Evolutionary conservation across 225 moss, liverwort and hornwort species (phyloP), one percentile per base, ranked within the genome.

Genomic region (Ulota crispa): DNA sequence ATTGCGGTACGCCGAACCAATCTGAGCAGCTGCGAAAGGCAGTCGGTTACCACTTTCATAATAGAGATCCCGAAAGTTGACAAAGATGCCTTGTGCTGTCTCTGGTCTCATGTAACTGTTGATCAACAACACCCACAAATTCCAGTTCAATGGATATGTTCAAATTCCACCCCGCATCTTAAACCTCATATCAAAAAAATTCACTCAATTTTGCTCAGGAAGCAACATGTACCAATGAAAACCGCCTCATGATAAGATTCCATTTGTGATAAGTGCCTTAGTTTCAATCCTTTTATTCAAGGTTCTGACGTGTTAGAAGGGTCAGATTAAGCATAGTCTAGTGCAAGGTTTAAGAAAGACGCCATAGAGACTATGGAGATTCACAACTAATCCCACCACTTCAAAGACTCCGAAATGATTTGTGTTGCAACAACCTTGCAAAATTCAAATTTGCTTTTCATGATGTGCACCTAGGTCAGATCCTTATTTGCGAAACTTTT

Each of bases 1-100:
- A 59, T 99, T 99, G 42, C 98, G 92, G 72, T 92, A 99, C 5
- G 95, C 98, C 72, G 93, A 92, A 82, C 98, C 98, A 85, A 99
- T 99, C 83, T 99, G 98, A 83, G 95, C 94, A 68, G 95, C 98
- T 32, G 95, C 98, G 78, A 99, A 99, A 4, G 95, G 98, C 81
- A 99, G 87, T 86, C 89, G 92, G 9, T 85, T 84, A 75, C 98
- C 98, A 80, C 87, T 94, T 82, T 93, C 92, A 18, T 92, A 86
- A 63, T 94, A 99, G 0, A 95, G 87, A 37, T 89, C 77, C 60
- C 37, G 84, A 52, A 99, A 99, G 68, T 99, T 96, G 66, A 94
- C 92, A 85, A 99, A 99, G 71, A 95, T 95, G 74, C 98, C 98
- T 89, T 99, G 98, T 11, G 95, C 94, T 34, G 93, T 99, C 88